Evolutionary conservation across 2,329 filamentous ascomycete species (phyloP), one percentile per base, ranked within the genome.

Genomic region (Fusarium sterilihyphosum): DNA sequence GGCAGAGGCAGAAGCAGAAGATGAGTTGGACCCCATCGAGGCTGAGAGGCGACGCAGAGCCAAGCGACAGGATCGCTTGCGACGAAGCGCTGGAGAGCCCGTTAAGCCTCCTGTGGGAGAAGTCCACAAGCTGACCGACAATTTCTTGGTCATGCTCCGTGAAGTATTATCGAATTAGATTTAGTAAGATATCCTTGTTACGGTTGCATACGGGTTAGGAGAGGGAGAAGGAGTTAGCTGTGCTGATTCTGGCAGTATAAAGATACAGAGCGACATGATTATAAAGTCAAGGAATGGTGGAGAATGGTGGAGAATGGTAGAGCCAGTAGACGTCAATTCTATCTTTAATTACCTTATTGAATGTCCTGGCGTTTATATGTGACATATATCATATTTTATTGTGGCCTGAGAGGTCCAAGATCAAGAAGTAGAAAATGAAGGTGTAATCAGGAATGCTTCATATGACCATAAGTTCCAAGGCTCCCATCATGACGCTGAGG

Each of bases 11-110:
- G 92, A 92, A 64, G 90, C 88, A 18, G 92, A 94, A 60, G 94
- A 97, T 65, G 92, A 95, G 67, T 83, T 93, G 70, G 95, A 98
- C 79, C 95, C 96, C 3, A 97, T 99, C 74, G 91, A 92, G 71
- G 93, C 94, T 11, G 96, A 98, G 86, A 87, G 96, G 68, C 93
- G 92, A 78, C 88, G 94, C 69, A 88, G 96, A 73, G 88, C 90
- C 14, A 93, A 92, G 85, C 91, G 89, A 76, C 93, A 95, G 80
- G 95, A 98, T 80, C 90, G 93, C 68, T 86, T 99, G 61, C 89
- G 94, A 73, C 88, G 94, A 61, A 92, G 89, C 49, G 94, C 95
- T 2, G 95, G 95, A 38, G 94, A 98, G 84, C 95, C 95, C 3
- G 85, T 87, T 60, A 98, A 98, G 84, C 95, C 95, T 8, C 83